These are phyloP conservation scores for Rugonectria rugulosa DNA, from an alignment of 2,329 filamentous ascomycete species.

Conservation along the genomic window DNA sequence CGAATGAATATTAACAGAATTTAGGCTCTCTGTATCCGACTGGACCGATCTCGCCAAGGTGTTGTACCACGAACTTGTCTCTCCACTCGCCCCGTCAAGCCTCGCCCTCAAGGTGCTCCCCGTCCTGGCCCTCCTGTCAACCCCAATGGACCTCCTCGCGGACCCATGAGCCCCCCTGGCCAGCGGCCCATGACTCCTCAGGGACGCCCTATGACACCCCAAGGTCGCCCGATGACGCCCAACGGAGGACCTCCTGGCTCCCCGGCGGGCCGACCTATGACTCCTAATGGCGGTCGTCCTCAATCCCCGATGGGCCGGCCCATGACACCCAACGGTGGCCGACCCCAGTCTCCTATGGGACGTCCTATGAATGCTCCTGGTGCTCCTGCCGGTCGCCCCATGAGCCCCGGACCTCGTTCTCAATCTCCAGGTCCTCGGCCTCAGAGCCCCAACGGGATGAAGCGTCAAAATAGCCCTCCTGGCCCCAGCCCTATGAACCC, in stretches of 20 bases:
- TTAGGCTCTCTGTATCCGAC: conserved; percentile 86
- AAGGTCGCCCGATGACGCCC: conserved; percentile 50
- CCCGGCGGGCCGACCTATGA: conserved; percentile 41
- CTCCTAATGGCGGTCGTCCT: conserved; percentile 42
- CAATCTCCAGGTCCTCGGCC: conserved; percentile 42
- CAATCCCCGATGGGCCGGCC: conserved; percentile 46
- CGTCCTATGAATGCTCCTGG: conserved; percentile 35
- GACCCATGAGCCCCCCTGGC: conserved; percentile 28
- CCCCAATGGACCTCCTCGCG: conserved; percentile 32
- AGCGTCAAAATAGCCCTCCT: conserved; percentile 52
- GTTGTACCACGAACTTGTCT: conserved; percentile 94
- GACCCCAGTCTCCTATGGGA: conserved; percentile 45
- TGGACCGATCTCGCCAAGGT: conserved; percentile 91
- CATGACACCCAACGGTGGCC: conserved; percentile 31
- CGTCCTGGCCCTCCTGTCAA: conserved; percentile 62
- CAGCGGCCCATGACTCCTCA: conserved; percentile 34
- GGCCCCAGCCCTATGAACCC: conserved; percentile 59
- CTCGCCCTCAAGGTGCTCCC: conserved; percentile 66
- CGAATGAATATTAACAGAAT: conserved; percentile 37
- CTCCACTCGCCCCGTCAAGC: conserved; percentile 90
- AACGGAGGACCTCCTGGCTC: conserved; percentile 49
- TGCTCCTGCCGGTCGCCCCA: conserved; percentile 43
- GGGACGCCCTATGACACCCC: conserved; percentile 10
- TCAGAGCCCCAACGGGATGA: conserved; percentile 52
- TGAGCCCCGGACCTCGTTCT: conserved; percentile 47